Conservation (phyloP, 1,139 yeast species). For the Nakaseomyces bracarensis region DNA sequence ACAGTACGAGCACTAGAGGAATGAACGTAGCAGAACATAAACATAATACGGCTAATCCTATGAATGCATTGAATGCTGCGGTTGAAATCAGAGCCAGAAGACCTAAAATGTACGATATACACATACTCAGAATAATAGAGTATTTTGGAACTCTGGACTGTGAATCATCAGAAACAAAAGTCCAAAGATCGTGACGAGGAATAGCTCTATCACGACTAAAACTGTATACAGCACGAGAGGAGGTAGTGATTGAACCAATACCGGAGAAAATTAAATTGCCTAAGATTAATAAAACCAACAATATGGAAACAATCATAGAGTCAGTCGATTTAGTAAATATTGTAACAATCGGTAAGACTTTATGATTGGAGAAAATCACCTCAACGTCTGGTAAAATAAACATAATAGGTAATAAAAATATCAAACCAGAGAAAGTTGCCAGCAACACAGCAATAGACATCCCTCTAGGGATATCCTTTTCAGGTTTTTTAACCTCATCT, state of each 20-base stretch:
- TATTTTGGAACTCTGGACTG: constrained; percentile 62
- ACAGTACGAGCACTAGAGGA: constrained; percentile 56
- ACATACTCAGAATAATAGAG: constrained; percentile 63
- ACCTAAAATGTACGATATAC: constrained; percentile 53
- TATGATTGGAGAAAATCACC: constrained; percentile 50
- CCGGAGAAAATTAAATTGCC: constrained; percentile 73
- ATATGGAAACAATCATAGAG: constrained; percentile 57
- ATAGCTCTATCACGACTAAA: constrained; percentile 85
- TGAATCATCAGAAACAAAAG: constrained; percentile 49
- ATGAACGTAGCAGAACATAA: constrained; percentile 70
- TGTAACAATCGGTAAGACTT: constrained; percentile 48
- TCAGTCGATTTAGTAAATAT: constrained; percentile 65
- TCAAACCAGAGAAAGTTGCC: constrained; percentile 58
- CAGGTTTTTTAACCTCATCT: constrained; percentile 74
- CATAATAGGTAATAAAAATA: constrained; percentile 63
- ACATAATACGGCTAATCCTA: constrained; percentile 79
- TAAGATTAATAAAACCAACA: constrained; percentile 55
- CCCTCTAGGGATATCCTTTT: constrained; percentile 70
- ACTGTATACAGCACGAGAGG: constrained; percentile 79
- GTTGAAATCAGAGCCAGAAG: constrained; percentile 58
- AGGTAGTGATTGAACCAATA: constrained; percentile 74
- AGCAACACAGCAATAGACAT: constrained; percentile 57
- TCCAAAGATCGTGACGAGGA: constrained; percentile 61
- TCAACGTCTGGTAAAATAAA: constrained; percentile 61
- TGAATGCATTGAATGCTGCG: constrained; percentile 75